Evolutionary conservation across 108 stramenopile genomes (phyloP).

Genomic region (Nitzschia palea): DNA sequence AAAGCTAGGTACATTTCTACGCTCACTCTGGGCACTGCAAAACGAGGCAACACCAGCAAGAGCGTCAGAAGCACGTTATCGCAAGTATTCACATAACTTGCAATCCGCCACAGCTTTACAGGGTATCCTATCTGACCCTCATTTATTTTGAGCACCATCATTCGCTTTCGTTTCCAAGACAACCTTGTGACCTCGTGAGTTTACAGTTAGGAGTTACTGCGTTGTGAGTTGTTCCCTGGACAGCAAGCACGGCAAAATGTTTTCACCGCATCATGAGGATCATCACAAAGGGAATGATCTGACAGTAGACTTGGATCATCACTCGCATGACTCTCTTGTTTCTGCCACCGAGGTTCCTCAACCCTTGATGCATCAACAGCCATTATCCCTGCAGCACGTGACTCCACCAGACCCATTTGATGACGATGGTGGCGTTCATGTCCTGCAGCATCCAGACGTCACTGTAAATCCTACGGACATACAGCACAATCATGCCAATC

Average conservation of each 20-base stretch:
- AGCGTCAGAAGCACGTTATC: not conserved
- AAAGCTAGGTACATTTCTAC: no score
- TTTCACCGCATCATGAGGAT: conserved; percentile 17
- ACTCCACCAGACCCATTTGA: conserved; percentile 10
- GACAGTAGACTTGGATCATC: conserved; percentile 19
- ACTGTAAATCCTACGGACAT: not conserved
- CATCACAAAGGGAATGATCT: conserved; percentile 11
- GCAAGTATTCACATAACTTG: not conserved
- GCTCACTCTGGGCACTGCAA: no score
- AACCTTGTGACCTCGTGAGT: not conserved
- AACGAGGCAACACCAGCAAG: no score
- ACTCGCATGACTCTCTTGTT: conserved; percentile 4
- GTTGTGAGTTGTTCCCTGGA: not conserved
- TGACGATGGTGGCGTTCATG: not conserved
- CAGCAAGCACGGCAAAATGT: not conserved
- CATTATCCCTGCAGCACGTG: conserved; percentile 5
- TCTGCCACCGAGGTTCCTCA: not conserved
- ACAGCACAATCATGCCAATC: not conserved
- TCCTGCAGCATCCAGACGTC: not conserved
- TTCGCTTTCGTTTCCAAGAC: not conserved
- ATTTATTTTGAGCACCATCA: no score
- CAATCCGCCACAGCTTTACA: not conserved
- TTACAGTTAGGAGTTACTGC: not conserved
- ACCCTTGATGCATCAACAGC: conserved; percentile 14
- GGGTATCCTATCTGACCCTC: not conserved